These are phyloP conservation scores for Fraxinus xanthoxyloides DNA, from an alignment of 305 asterid genomes.

Conservation along the genomic window DNA sequence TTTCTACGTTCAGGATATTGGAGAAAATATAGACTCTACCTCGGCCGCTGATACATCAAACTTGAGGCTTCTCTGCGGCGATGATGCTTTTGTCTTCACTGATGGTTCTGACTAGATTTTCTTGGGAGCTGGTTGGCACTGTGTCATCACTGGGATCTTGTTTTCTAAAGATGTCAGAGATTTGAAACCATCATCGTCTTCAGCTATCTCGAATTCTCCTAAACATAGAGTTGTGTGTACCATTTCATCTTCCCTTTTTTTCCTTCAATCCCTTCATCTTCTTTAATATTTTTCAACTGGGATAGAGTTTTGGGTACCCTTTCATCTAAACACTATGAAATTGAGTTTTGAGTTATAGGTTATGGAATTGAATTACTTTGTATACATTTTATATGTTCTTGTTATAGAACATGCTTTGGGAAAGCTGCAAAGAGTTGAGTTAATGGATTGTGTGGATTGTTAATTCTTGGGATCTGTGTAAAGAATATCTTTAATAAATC, in stretches of 20 bases:
- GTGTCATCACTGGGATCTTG: slow-evolving; percentile 36
- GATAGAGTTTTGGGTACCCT: not conserved
- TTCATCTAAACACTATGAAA: not conserved
- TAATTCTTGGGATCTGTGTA: not conserved
- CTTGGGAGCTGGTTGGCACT: slow-evolving; percentile 56
- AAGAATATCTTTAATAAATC: not conserved
- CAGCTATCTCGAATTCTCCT: slow-evolving; percentile 10
- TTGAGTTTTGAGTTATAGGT: not conserved
- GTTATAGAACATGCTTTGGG: not conserved
- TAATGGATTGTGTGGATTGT: not conserved
- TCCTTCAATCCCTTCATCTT: not conserved
- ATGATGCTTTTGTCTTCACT: slow-evolving; percentile 36
- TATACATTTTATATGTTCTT: not conserved
- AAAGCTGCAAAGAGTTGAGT: not conserved
- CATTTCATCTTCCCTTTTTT: not conserved
- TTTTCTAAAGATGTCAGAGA: slow-evolving; percentile 50
- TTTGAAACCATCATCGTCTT: slow-evolving; percentile 42
- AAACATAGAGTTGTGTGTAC: not conserved
- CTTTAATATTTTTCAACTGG: not conserved
- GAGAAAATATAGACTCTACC: not conserved
- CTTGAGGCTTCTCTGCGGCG: slow-evolving; percentile 8
- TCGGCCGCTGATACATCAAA: not conserved
- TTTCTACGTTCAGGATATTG: too few relatives aligned
- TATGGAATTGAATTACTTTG: not conserved
- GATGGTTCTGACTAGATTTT: slow-evolving; percentile 25